Conservation (phyloP, 2,329 filamentous ascomycete species). For the Colletotrichum nymphaeae region DNA sequence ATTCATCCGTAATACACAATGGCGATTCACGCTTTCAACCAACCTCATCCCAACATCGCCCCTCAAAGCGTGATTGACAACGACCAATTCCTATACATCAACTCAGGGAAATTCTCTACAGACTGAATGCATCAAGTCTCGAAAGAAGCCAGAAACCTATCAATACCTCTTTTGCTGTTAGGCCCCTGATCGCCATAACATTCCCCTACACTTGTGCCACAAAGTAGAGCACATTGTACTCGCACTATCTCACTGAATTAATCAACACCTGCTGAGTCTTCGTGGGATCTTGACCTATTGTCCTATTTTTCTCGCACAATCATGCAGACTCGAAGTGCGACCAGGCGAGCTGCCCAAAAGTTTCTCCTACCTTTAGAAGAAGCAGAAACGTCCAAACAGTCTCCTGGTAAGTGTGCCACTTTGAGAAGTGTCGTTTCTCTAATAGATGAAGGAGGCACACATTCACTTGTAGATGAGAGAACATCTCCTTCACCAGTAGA, state of each 20-base stretch:
- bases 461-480: too few species aligned
- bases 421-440: too few species aligned
- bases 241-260: neutral
- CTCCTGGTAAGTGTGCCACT: too few species aligned
- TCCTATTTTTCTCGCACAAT: neutral
- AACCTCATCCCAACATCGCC: neutral
- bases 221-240: neutral
- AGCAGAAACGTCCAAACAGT: neutral
- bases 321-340: neutral
- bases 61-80: neutral
- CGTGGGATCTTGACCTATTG: too few species aligned
- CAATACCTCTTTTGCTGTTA: too few species aligned
- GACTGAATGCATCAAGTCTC: neutral
- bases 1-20: neutral
- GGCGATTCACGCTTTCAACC: too few species aligned
- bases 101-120: neutral
- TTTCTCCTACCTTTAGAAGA: neutral
- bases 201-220: too few species aligned
- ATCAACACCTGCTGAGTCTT: neutral
- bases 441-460: too few species aligned
- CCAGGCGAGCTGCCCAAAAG: too few species aligned
- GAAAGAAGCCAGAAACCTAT: neutral
- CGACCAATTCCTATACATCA: neutral
- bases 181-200: too few species aligned
- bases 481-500: too few species aligned